Base-by-base conservation (phyloP, 148 eudicot genomes). In the Agrostemma githago region DNA sequence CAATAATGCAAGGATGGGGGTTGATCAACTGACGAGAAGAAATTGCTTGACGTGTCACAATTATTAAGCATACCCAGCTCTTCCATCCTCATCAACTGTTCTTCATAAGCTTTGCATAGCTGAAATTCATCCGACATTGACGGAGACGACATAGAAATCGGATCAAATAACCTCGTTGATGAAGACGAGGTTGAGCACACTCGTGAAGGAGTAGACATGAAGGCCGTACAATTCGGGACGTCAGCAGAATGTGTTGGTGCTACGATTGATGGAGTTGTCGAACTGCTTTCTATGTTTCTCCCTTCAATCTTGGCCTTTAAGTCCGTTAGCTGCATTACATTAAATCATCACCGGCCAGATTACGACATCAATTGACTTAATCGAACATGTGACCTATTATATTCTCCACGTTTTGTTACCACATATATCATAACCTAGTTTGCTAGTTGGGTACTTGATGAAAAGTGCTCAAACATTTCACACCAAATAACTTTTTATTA, bases 21-120 rank as follows among this genome's bases (percentile, higher is more conserved):
- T 78, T 90, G 89, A 74, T 88, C 92, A 64, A 88, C 90, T 2
- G 90, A 84, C 3, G 90, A 84, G 40, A 86, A 86, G 78, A 94
- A 87, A 73, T 84, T 87, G 76, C 93, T 87, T 3, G 90, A 77
- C 0, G 66, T 77, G 62, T 89, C 97, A 26, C 90, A 88, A 9
- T 80, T 89, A 6, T 84, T 80, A 67, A 91, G 87, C 60, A 91
- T 81, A 53, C 91, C 85, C 69, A 88, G 78, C 72, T 94, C 96
- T 58, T 94, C 97, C 43, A 89, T 79, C 79, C 86, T 93, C 66
- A 83, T 87, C 64, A 82, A 80, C 74, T 82, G 91, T 0, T 82
- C 89, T 83, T 85, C 88, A 48, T 89, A 87, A 65, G 76, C 83
- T 76, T 68, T 61, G 66, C 70, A 66, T 53, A 53, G 39, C 9